Conservation (phyloP, 1,139 yeast species). For the Blastobotrys indianensis region DNA sequence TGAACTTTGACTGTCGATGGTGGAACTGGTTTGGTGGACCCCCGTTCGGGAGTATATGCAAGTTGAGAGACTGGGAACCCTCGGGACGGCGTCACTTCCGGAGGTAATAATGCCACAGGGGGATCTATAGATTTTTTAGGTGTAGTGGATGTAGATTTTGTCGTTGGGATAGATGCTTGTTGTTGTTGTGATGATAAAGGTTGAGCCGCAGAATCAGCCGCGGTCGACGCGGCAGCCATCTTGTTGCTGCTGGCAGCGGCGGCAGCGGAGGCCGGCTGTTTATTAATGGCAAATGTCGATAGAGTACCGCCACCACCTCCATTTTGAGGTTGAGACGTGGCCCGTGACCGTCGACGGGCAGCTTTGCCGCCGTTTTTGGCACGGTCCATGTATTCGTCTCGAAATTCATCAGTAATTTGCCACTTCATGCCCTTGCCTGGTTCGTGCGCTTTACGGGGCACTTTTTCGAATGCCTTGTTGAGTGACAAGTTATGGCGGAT, state of each 20-base stretch:
- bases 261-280: conserved; percentile 14
- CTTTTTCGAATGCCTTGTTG: conserved; percentile 88
- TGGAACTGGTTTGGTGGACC: conserved; percentile 3
- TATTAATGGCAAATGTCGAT: conserved; percentile 16
- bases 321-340: too few relatives aligned
- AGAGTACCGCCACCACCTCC: conserved; percentile 5
- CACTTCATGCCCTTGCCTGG: conserved; percentile 99
- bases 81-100: conserved; percentile 1
- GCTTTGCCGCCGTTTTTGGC: conserved; percentile 38
- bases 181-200: conserved; percentile 7
- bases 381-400: conserved; percentile 75
- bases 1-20: conserved; percentile 1
- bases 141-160: conserved; percentile 17
- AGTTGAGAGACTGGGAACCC: neutral
- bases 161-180: conserved; percentile 8
- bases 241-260: conserved; percentile 7
- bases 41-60: conserved; percentile 10
- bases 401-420: conserved; percentile 85
- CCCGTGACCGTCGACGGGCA: neutral
- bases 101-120: conserved; percentile 3
- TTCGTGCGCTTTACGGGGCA: conserved; percentile 89
- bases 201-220: neutral
- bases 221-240: neutral
- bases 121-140: conserved; percentile 14
- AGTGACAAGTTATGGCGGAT: conserved; percentile 76